A percentile compares a stretch with the other conserved stretches of the same genome.
These are phyloP conservation scores for Mycothermus thermophilus DNA, from an alignment of 495 filamentous ascomycete genomes.

Conservation along the genomic window DNA sequence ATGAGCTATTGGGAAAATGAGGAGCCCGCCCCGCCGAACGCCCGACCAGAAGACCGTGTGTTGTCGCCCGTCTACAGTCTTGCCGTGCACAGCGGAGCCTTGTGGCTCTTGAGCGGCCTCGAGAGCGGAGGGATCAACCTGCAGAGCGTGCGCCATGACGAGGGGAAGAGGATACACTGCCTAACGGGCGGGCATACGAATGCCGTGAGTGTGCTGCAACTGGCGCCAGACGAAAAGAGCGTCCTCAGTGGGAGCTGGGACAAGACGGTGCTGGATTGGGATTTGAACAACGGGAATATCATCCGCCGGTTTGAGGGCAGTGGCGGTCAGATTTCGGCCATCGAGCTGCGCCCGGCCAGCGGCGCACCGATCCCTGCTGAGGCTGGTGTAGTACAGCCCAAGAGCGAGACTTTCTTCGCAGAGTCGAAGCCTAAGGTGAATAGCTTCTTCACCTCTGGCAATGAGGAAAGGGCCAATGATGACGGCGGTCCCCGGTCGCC, in stretches of 20 bases:
- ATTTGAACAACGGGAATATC: slow-evolving; percentile 74
- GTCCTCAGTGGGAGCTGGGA: slow-evolving; percentile 95
- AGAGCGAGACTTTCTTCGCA: slow-evolving; percentile 47
- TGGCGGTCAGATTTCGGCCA: slow-evolving; percentile 71
- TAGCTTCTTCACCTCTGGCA: slow-evolving; percentile 30
- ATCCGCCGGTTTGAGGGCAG: slow-evolving; percentile 59
- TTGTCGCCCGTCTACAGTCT: slow-evolving; percentile 88
- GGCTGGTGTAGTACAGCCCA: slow-evolving; percentile 40
- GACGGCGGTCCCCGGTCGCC: no score
- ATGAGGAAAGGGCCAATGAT: no score
- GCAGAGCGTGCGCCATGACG: slow-evolving; percentile 87
- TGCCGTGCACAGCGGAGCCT: slow-evolving; percentile 72
- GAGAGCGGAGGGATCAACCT: slow-evolving; percentile 89
- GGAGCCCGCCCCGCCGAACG: slow-evolving; percentile 31
- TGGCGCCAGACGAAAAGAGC: slow-evolving; percentile 74
- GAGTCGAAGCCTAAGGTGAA: slow-evolving; percentile 38
- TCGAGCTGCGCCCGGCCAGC: slow-evolving; percentile 73
- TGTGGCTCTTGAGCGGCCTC: slow-evolving; percentile 82
- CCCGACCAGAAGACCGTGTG: slow-evolving; percentile 36
- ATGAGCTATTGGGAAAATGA: slow-evolving; percentile 96
- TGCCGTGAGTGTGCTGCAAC: slow-evolving; percentile 74
- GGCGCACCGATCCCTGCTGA: slow-evolving; percentile 60
- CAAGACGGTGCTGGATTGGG: slow-evolving; percentile 87
- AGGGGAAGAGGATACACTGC: slow-evolving; percentile 72
- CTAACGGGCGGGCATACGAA: slow-evolving; percentile 66